Percentiles rank a stretch among this genome's conserved stretches.
Conservation (phyloP, 805 yeast genomes). For the Ascoidea rubescens region DNA sequence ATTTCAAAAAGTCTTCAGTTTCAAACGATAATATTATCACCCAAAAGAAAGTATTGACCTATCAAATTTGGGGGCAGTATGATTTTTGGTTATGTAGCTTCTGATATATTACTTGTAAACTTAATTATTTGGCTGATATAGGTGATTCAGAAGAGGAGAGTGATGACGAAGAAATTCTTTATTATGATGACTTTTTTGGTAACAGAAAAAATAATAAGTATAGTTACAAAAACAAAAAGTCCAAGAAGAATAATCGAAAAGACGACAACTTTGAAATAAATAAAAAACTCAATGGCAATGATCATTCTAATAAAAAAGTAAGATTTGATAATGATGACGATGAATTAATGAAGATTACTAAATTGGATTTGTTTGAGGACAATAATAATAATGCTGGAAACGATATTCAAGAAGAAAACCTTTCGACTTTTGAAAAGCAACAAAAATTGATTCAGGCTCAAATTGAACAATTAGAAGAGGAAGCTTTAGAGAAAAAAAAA, state of each 20-base stretch:
- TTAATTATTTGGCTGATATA: conserved; percentile 37
- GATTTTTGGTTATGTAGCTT: too few relatives aligned
- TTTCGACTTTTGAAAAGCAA: conserved; percentile 75
- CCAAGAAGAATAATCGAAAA: conserved; percentile 4
- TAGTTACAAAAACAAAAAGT: background rate
- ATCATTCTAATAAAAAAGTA: conserved; percentile 15
- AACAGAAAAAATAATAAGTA: conserved; percentile 13
- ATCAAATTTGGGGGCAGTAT: too few relatives aligned
- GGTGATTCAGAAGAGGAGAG: conserved; percentile 21
- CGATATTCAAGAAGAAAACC: conserved; percentile 17
- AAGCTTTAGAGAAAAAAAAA: conserved; percentile 77
- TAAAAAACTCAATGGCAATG: conserved; percentile 15
- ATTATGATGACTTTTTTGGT: conserved; percentile 58
- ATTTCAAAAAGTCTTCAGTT: too few relatives aligned
- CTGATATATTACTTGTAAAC: too few relatives aligned
- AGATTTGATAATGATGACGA: conserved; percentile 49
- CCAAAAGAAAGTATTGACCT: too few relatives aligned
- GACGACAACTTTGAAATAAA: conserved; percentile 6
- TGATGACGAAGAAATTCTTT: conserved; percentile 42
- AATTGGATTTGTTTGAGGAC: conserved; percentile 44
- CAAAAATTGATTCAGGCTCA: conserved; percentile 66
- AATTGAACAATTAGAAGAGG: conserved; percentile 68
- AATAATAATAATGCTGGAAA: conserved; percentile 16
- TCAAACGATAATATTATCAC: too few relatives aligned
- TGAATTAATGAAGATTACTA: conserved; percentile 44